Evolutionary conservation across 129 eudicot species (phyloP).

Genomic region (Gnaphalium uliginosum): DNA sequence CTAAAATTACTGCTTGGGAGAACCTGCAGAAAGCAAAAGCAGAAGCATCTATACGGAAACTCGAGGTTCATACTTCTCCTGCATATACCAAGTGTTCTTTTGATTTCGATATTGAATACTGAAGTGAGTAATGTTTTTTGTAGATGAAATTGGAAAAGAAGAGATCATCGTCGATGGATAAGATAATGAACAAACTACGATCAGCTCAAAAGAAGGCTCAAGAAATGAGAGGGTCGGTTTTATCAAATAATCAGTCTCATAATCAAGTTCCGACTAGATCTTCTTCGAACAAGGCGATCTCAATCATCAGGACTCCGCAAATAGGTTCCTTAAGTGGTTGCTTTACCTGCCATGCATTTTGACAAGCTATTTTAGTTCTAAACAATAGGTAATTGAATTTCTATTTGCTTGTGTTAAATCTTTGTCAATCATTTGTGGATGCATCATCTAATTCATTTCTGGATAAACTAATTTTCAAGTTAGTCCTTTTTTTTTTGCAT

Average conservation of each 20-base stretch:
- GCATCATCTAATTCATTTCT: conserved; percentile 19
- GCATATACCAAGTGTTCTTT: conserved; percentile 5
- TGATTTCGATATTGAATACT: no score
- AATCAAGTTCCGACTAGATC: conserved; percentile 45
- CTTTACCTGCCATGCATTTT: conserved; percentile 91
- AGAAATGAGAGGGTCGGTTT: conserved; percentile 73
- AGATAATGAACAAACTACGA: conserved; percentile 82
- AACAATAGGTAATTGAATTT: conserved; percentile 16
- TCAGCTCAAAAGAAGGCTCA: conserved; percentile 94
- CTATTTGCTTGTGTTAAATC: conserved; percentile 23
- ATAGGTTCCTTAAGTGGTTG: conserved; percentile 84
- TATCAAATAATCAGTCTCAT: conserved; percentile 33
- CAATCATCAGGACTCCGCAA: conserved; percentile 62
- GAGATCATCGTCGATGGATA: conserved; percentile 93
- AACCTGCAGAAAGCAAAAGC: conserved; percentile 98
- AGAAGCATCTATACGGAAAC: conserved; percentile 84
- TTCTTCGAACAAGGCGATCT: conserved; percentile 44
- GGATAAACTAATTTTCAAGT: conserved; percentile 5
- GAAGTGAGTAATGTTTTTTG: conserved; percentile 3
- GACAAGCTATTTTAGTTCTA: conserved; percentile 21
- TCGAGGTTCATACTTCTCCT: conserved; percentile 54
- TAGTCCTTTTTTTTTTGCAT: not conserved
- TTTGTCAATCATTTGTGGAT: conserved; percentile 15
- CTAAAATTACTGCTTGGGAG: conserved; percentile 96
- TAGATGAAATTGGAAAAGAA: conserved; percentile 97